Percentiles rank a stretch among this genome's conserved stretches.
phyloP scores from a whole-genome alignment of 2,329 filamentous ascomycete species.

The Aspergillus sergii region DNA sequence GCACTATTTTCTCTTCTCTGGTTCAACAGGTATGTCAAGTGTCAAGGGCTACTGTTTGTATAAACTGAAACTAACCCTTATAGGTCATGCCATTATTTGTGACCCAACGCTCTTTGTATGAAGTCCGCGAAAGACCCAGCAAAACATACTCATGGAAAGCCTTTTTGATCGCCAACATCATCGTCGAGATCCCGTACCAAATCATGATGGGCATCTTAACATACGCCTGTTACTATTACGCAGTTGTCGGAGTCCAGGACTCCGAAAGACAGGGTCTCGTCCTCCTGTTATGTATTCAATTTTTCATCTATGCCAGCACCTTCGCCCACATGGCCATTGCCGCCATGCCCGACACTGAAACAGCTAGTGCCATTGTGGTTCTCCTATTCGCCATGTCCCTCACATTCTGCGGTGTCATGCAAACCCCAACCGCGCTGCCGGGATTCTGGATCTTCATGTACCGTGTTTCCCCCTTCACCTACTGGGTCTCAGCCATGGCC shows the following conservation, averaged over 20 bases:
- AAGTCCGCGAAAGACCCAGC: conserved; percentile 79
- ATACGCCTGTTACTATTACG: conserved; percentile 84
- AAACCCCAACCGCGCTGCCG: conserved; percentile 66
- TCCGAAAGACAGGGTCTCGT: conserved; percentile 72
- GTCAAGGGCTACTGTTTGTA: neutral
- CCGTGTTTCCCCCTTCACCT: conserved; percentile 61
- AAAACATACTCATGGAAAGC: conserved; percentile 85
- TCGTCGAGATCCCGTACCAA: conserved; percentile 86
- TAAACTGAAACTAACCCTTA: neutral
- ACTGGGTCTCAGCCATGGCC: conserved; percentile 64
- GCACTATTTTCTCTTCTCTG: conserved; percentile 65
- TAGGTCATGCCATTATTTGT: conserved; percentile 76
- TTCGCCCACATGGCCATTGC: conserved; percentile 80
- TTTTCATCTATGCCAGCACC: conserved; percentile 78
- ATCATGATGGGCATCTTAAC: conserved; percentile 71
- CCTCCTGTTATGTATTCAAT: conserved; percentile 74
- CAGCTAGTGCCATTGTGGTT: conserved; percentile 73
- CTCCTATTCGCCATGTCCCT: conserved; percentile 82
- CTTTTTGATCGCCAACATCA: conserved; percentile 79
- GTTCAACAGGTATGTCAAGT: conserved; percentile 33
- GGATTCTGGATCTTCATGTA: conserved; percentile 67
- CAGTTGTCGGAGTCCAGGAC: conserved; percentile 63
- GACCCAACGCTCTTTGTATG: conserved; percentile 77
- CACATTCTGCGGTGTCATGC: conserved; percentile 70
- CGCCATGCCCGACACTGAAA: conserved; percentile 73